Evolutionary conservation across 1,284 basidiomycete genomes (phyloP), one percentile per base, ranked within the genome.

Genomic region (Apiotrichum mycotoxinovorans): DNA sequence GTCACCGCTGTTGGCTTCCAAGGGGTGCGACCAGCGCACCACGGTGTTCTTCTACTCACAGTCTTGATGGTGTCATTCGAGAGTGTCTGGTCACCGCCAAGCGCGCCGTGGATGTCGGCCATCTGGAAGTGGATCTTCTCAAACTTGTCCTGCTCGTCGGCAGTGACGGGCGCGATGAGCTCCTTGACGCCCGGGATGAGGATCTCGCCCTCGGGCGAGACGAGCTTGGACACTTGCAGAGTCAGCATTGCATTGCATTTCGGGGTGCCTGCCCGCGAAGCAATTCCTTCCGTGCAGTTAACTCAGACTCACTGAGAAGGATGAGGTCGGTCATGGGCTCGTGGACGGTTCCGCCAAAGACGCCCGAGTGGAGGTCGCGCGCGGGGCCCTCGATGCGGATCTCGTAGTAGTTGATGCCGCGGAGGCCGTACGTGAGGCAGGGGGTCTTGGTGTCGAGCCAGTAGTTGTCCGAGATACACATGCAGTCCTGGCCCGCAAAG

Each of bases 161-260:
- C 84, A 27, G 86, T 87, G 3, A 95, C 81, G 4, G 83, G 82
- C 0, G 84, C 80, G 3, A 98, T 91, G 78, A 94, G 86, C 52
- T 94, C 91, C 62, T 92, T 87, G 60, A 98, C 84, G 17, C 94
- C 95, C 1, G 93, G 92, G 50, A 98, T 81, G 53, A 95, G 83
- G 68, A 98, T 98, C 56, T 87, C 83, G 41, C 94, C 95, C 46
- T 85, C 74, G 9, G 85, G 82, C 49, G 86, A 84, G 59, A 98
- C 94, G 47, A 98, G 88, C 71, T 87, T 91, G 70, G 79, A 80
- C 79, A 83, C 75, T 77, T n/a, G n/a, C n/a, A n/a, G n/a, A n/a
- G n/a, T n/a, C n/a, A n/a, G n/a, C n/a, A n/a, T n/a, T n/a, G n/a
- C n/a, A n/a, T n/a, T n/a, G n/a, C n/a, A n/a, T n/a, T n/a, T n/a